Evolutionary conservation across 441 rosid species (phyloP).

Genomic region (Jatropha multifida): DNA sequence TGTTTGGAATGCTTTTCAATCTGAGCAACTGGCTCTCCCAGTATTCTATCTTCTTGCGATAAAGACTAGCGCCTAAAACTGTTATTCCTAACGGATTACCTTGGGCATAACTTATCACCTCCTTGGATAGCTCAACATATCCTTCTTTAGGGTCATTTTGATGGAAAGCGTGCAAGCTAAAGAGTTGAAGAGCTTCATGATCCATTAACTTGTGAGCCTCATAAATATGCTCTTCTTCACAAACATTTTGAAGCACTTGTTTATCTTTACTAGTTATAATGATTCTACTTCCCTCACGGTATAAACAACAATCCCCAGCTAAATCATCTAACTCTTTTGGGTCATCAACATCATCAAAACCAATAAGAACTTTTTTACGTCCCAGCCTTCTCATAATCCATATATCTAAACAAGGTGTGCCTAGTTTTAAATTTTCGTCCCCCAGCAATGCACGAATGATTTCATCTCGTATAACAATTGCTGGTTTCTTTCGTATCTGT

Average conservation of each 20-base stretch:
- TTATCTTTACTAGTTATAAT: background rate
- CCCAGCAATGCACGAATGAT: background rate
- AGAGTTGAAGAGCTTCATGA: constrained; percentile 2
- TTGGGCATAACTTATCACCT: background rate
- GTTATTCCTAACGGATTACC: background rate
- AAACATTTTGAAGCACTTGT: background rate
- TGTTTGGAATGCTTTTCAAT: background rate
- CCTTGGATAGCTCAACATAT: background rate
- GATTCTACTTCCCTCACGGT: background rate
- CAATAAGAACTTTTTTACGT: background rate
- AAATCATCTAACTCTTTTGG: background rate
- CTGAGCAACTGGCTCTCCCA: background rate
- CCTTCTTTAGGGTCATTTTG: background rate
- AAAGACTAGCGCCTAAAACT: background rate
- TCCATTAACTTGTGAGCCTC: background rate
- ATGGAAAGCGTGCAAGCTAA: background rate
- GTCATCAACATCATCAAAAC: background rate
- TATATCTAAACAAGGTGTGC: background rate
- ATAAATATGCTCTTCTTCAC: background rate
- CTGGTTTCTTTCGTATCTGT: background rate
- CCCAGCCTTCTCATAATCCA: background rate
- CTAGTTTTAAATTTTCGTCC: background rate
- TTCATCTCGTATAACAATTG: background rate
- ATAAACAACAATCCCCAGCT: background rate
- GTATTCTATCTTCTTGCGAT: background rate